Percentiles rank a stretch among this genome's conserved stretches.
Conservation (phyloP, 257 asterid genomes). For the Solanum sparsipilum region DNA sequence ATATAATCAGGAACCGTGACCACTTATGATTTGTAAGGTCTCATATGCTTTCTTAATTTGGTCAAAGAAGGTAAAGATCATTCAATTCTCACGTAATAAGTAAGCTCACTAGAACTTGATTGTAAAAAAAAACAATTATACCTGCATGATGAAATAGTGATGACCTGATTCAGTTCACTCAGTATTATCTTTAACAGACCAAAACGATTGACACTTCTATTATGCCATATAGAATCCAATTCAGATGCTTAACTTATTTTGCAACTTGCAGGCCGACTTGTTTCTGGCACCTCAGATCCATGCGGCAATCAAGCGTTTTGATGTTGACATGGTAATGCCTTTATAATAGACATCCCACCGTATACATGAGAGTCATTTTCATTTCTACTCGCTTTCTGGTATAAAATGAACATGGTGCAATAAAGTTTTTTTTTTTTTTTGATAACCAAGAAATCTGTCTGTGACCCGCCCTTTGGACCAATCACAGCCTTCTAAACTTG, state of each 20-base stretch:
- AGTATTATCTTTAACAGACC: background rate
- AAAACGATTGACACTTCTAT: background rate
- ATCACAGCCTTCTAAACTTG: too few relatives aligned
- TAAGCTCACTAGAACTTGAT: background rate
- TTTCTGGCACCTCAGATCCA: conserved; percentile 75
- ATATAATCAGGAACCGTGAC: background rate
- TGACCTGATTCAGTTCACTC: background rate
- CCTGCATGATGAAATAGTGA: background rate
- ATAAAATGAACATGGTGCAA: background rate
- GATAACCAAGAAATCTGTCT: too few relatives aligned
- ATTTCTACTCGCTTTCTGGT: background rate
- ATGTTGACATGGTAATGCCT: conserved; percentile 38
- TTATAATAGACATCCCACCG: background rate
- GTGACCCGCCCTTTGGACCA: too few relatives aligned
- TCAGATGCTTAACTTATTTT: background rate
- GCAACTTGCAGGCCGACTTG: conserved; percentile 55
- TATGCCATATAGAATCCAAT: background rate
- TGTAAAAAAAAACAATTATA: background rate
- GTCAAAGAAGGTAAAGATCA: background rate
- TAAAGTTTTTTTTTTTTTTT: background rate
- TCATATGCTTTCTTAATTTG: background rate
- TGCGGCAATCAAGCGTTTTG: conserved; percentile 41
- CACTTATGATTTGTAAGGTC: background rate
- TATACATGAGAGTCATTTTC: background rate
- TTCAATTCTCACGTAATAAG: background rate